These are phyloP conservation scores for Suillus brevipes DNA, from an alignment of 768 basidiomycete species.

Conservation along the genomic window DNA sequence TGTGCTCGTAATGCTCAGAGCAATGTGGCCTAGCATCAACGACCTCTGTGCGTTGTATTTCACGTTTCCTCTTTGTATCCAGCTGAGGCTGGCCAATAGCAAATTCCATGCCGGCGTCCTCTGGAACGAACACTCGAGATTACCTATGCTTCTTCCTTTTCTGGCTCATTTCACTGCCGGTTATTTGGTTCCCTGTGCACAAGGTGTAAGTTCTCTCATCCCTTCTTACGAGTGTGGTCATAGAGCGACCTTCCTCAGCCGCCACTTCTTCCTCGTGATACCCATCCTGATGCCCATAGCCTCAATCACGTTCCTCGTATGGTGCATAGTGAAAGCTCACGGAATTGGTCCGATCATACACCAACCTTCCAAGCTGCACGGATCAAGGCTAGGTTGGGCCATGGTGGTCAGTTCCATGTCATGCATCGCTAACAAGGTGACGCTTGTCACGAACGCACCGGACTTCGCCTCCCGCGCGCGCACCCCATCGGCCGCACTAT, in stretches of 20 bases:
- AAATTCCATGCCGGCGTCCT: slow-evolving; percentile 68
- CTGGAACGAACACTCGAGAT: slow-evolving; percentile 71
- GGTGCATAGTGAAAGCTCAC: slow-evolving; percentile 75
- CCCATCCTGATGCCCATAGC: slow-evolving; percentile 70
- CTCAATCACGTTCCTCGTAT: slow-evolving; percentile 70
- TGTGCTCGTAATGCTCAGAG: slow-evolving; percentile 68
- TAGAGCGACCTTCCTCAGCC: slow-evolving; percentile 38
- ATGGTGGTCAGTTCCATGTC: slow-evolving; percentile 74
- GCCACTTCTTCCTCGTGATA: slow-evolving; percentile 80
- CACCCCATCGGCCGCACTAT: slow-evolving; percentile 56
- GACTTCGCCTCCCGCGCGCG: slow-evolving; percentile 70
- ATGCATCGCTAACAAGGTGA: slow-evolving; percentile 81
- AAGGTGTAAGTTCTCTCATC: slow-evolving; percentile 53
- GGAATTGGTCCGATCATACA: slow-evolving; percentile 76
- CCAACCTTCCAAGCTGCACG: slow-evolving; percentile 61
- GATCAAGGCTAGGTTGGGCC: slow-evolving; percentile 73
- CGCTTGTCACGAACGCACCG: slow-evolving; percentile 75
- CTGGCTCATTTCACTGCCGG: slow-evolving; percentile 77
- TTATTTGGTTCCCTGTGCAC: slow-evolving; percentile 83
- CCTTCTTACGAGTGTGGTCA: slow-evolving; percentile 8
- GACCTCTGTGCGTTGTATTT: slow-evolving; percentile 51
- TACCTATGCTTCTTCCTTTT: slow-evolving; percentile 86
- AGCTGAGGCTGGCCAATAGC: slow-evolving; percentile 36
- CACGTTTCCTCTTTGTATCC: background rate
- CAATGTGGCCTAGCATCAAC: slow-evolving; percentile 76